Percentiles rank a stretch among this genome's conserved stretches.
phyloP scores from a whole-genome alignment of 2,329 filamentous ascomycete species.

The Ophiosphaerella narmari region DNA sequence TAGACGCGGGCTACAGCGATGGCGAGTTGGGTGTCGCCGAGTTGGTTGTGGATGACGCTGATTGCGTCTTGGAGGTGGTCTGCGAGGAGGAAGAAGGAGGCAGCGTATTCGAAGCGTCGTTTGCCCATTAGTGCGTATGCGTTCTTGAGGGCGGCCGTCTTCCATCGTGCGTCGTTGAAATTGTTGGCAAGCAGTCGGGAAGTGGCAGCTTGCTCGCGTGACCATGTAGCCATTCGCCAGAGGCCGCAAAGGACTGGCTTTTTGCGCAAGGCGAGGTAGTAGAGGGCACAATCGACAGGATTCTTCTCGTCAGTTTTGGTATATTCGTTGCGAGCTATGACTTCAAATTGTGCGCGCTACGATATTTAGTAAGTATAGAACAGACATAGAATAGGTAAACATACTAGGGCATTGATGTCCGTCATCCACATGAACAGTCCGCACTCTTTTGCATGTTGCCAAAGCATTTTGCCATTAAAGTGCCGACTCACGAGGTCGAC shows the following conservation, averaged over 20 bases:
- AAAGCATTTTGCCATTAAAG: conserved; percentile 78
- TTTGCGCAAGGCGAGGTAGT: conserved; percentile 88
- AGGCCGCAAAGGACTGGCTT: conserved; percentile 88
- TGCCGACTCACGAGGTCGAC: conserved; percentile 80
- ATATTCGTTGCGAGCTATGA: conserved; percentile 92
- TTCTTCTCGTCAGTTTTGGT: conserved; percentile 85
- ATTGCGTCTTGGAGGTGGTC: conserved; percentile 84
- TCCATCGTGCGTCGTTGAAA: conserved; percentile 85
- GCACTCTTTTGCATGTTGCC: conserved; percentile 83
- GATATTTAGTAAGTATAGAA: neutral
- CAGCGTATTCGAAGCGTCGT: conserved; percentile 89
- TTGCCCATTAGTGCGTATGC: conserved; percentile 94
- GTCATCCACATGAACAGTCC: conserved; percentile 96
- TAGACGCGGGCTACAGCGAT: conserved; percentile 87
- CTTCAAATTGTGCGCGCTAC: conserved; percentile 78
- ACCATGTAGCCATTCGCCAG: conserved; percentile 93
- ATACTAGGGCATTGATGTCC: conserved; percentile 75
- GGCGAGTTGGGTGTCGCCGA: conserved; percentile 87
- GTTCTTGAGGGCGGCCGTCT: conserved; percentile 89
- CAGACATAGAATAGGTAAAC: conserved; percentile 28
- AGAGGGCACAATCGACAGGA: conserved; percentile 87
- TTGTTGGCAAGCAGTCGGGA: conserved; percentile 84
- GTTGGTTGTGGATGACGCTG: conserved; percentile 81
- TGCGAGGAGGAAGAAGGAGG: conserved; percentile 91
- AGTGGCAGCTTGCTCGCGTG: conserved; percentile 82